Evolutionary conservation across 257 asterid genomes (phyloP), one percentile per base, ranked within the genome.

Genomic region (Coffea eugenioides): DNA sequence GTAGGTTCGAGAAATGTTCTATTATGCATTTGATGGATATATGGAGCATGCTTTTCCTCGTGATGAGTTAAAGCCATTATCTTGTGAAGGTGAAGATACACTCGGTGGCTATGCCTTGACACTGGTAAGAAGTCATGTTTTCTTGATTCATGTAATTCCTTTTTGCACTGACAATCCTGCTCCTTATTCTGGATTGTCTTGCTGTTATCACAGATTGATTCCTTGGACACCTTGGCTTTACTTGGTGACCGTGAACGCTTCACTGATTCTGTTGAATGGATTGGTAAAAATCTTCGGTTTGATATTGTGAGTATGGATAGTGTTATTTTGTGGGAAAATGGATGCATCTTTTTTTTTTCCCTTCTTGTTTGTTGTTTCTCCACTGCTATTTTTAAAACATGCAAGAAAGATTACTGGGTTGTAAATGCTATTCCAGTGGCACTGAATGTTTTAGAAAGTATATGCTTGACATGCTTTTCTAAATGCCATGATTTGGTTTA

Each of bases 21-120:
- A 93, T 88, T 97, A 95, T 80, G 99, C 99, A 64, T 95, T 95
- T 83, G 85, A 89, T 81, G 99, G 99, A 77, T 95, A 95, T 85
- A 95, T 93, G 98, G 88, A 85, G 20, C 89, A 92, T 78, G 99
- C 99, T 73, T 95, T 95, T 82, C 98, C 99, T 39, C 92, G 82
- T 6, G 99, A 95, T 85, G 98, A 93, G 81, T 82, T 95, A 84
- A 95, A 89, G 89, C 98, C 99, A 57, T 92, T 93, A 77, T 92
- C 99, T 27, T 95, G 99, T n/a, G 88, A 87, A 81, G 99, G 99
- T 73, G 96, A 93, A 88, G 99, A 95, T 86, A 95, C 98, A 6
- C 97, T 95, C 73, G 99, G 99, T 80, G 97, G 99, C 86, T 95
- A 95, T 87, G 99, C 98, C 3, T 82, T 95, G 82, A 93, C 99